Evolutionary conservation across 306 rosid genomes (phyloP).

Genomic region (Vigna hirtella): DNA sequence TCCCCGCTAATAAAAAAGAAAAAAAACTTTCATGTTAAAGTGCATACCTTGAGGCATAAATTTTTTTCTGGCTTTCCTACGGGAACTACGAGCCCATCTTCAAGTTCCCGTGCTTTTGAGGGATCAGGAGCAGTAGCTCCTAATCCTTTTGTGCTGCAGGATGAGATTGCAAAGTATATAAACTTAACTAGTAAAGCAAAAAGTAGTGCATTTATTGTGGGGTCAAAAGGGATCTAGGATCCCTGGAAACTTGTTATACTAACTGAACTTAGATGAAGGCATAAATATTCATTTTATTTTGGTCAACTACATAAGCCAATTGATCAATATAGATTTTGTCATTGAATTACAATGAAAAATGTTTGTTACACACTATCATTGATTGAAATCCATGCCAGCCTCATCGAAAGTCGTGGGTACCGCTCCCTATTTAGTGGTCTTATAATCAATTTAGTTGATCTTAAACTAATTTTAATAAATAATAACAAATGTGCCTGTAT

Average conservation of each 20-base stretch:
- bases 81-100: conserved; percentile 79
- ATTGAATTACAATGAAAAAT: conserved; percentile 15
- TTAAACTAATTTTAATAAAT: not conserved
- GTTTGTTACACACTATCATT: not conserved
- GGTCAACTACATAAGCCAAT: not conserved
- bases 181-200: conserved; percentile 28
- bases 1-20: not conserved
- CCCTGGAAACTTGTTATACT: conserved; percentile 5
- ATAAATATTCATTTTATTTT: no score
- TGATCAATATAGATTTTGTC: conserved; percentile 27
- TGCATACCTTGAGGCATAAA: conserved; percentile 51
- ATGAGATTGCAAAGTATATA: conserved; percentile 32
- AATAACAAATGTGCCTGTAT: not conserved
- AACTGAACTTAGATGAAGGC: not conserved
- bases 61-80: conserved; percentile 64
- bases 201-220: not conserved
- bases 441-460: not conserved
- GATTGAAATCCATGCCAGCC: not conserved
- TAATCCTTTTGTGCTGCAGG: conserved; percentile 86
- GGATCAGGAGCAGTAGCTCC: conserved; percentile 82
- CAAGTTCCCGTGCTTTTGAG: conserved; percentile 65
- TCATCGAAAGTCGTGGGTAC: not conserved
- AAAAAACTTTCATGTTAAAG: not conserved
- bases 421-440: not conserved
- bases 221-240: not conserved